These are phyloP conservation scores for Colletotrichum filicis DNA, from an alignment of 2,329 filamentous ascomycete species.

Conservation along the genomic window DNA sequence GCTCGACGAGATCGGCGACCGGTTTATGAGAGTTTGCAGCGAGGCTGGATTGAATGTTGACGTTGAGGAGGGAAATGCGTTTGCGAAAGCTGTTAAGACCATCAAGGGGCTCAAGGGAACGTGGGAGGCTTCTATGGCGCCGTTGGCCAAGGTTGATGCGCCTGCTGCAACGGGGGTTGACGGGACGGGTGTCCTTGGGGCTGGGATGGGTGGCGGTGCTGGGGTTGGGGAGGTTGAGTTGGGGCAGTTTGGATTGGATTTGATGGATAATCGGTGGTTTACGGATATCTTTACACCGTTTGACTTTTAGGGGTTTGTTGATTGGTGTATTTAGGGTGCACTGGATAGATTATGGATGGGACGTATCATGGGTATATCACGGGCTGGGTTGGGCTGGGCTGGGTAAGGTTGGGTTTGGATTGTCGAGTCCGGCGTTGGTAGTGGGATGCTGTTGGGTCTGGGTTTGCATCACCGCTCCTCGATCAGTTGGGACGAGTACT, in stretches of 20 bases:
- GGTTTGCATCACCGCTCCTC: neutral
- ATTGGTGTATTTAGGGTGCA: neutral
- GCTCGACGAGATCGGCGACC: slow-evolving; percentile 39
- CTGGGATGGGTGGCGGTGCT: neutral
- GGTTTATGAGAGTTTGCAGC: slow-evolving; percentile 11
- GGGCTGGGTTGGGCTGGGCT: neutral
- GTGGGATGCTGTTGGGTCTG: neutral
- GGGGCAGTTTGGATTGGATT: slow-evolving; percentile 21
- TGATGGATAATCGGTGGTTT: slow-evolving; percentile 32
- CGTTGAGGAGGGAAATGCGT: slow-evolving; percentile 43
- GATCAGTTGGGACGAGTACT: neutral
- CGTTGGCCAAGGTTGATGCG: slow-evolving; percentile 1
- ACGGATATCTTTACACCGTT: slow-evolving; percentile 31
- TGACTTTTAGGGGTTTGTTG: slow-evolving; percentile 21
- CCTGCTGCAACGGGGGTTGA: slow-evolving; percentile 8
- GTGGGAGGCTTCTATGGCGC: slow-evolving; percentile 49
- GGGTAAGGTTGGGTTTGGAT: neutral
- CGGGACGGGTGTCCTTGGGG: neutral
- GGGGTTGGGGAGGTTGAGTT: slow-evolving; percentile 26
- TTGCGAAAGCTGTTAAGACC: slow-evolving; percentile 48
- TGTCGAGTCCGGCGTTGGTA: neutral
- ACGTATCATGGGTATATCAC: neutral
- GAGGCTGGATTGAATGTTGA: slow-evolving; percentile 31
- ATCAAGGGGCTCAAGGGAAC: slow-evolving; percentile 45
- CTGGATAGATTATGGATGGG: neutral